A percentile compares a stretch with the other conserved stretches of the same genome.
phyloP scores from a whole-genome alignment of 768 basidiomycete species.

The Mycena maculata region DNA sequence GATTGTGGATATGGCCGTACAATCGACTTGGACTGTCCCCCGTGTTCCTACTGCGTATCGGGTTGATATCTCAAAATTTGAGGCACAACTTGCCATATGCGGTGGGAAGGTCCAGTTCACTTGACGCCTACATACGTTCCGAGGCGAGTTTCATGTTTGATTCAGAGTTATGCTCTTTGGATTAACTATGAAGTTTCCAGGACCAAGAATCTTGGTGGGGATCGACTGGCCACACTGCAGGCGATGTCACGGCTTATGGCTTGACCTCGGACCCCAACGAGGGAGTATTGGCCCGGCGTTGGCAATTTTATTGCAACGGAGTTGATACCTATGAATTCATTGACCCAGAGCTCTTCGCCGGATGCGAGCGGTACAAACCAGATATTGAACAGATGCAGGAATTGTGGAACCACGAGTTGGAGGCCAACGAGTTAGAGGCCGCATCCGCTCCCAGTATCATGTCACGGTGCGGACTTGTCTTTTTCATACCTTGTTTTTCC shows the following conservation, averaged over 20 bases:
- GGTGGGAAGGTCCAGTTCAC: neutral
- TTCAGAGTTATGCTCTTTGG: too few relatives aligned
- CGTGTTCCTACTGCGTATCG: too few relatives aligned
- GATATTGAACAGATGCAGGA: slow-evolving; percentile 4
- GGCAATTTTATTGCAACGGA: slow-evolving; percentile 1
- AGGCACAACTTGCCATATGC: too few relatives aligned
- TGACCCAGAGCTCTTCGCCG: slow-evolving; percentile 12
- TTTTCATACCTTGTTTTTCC: neutral
- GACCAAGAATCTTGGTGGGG: slow-evolving; percentile 26
- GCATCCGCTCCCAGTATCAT: neutral
- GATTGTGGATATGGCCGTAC: too few relatives aligned
- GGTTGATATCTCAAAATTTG: too few relatives aligned
- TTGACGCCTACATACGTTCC: neutral
- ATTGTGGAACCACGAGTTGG: slow-evolving; percentile 21
- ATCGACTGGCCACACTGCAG: neutral
- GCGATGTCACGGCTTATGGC: neutral
- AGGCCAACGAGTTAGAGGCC: slow-evolving; percentile 19
- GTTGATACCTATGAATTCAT: slow-evolving; percentile 13
- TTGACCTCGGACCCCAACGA: neutral
- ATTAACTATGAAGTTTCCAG: neutral
- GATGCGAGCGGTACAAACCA: slow-evolving; percentile 12
- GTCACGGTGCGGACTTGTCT: slow-evolving; percentile 3
- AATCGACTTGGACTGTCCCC: too few relatives aligned
- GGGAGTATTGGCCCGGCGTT: neutral
- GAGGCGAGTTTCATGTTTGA: neutral